Conservation (phyloP, 2,329 filamentous ascomycete species). For the Colletotrichum zoysiae region DNA sequence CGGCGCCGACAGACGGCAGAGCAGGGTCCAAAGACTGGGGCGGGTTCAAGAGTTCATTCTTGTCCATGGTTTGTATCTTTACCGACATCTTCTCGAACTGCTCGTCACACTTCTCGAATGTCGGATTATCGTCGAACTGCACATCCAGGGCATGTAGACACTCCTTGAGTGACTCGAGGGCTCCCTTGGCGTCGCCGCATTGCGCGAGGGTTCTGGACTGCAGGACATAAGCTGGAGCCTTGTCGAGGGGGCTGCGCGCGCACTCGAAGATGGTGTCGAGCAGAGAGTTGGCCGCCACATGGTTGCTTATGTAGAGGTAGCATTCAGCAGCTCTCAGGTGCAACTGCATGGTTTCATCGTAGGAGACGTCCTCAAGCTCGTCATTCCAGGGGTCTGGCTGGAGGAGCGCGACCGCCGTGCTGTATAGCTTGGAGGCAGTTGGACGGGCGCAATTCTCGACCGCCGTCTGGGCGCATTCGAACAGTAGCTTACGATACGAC, state of each 20-base stretch:
- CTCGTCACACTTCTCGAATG: slow-evolving; percentile 81
- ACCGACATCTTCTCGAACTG: slow-evolving; percentile 76
- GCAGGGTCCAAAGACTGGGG: slow-evolving; percentile 62
- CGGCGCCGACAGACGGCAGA: slow-evolving; percentile 74
- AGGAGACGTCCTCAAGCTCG: slow-evolving; percentile 77
- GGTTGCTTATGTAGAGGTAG: slow-evolving; percentile 82
- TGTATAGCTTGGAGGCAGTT: slow-evolving; percentile 86
- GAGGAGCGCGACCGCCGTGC: slow-evolving; percentile 80
- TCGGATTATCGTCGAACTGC: slow-evolving; percentile 72
- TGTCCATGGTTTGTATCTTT: slow-evolving; percentile 70
- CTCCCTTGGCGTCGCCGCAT: slow-evolving; percentile 76
- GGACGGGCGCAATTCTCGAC: slow-evolving; percentile 85
- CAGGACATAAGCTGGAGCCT: slow-evolving; percentile 85
- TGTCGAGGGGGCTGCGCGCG: slow-evolving; percentile 80
- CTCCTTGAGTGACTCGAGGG: slow-evolving; percentile 77
- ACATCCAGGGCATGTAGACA: slow-evolving; percentile 79
- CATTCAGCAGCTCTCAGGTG: slow-evolving; percentile 86
- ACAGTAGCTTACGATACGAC: slow-evolving; percentile 80
- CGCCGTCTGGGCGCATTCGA: slow-evolving; percentile 82
- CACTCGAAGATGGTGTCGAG: slow-evolving; percentile 77
- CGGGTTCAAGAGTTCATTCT: slow-evolving; percentile 59
- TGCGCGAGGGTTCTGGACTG: slow-evolving; percentile 84
- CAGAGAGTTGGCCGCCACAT: slow-evolving; percentile 75
- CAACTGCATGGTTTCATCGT: slow-evolving; percentile 86
- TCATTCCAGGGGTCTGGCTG: slow-evolving; percentile 85